These are phyloP conservation scores for Whalleya microplaca DNA, from an alignment of 2,329 filamentous ascomycete genomes.

Conservation along the genomic window DNA sequence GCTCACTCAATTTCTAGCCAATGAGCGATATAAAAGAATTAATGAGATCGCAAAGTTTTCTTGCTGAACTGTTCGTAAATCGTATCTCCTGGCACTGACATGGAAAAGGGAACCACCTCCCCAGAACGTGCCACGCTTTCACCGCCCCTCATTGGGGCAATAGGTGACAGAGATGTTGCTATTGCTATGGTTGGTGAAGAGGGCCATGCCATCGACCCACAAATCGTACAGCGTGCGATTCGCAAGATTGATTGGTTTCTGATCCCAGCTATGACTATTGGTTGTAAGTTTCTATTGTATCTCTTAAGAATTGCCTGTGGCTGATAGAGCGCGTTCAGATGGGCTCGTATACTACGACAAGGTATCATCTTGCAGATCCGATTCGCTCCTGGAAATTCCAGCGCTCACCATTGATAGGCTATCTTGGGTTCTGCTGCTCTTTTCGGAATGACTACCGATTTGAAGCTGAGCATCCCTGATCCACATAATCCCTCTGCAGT, in stretches of 20 bases:
- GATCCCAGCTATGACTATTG: conserved; percentile 68
- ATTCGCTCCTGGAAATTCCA: background rate
- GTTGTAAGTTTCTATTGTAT: conserved; percentile 37
- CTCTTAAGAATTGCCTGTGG: background rate
- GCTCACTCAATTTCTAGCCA: background rate
- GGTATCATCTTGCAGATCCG: conserved; percentile 35
- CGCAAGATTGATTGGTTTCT: conserved; percentile 70
- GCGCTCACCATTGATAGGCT: conserved; percentile 47
- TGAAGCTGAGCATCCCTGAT: conserved; percentile 59
- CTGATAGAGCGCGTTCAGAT: conserved; percentile 41
- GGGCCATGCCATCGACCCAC: conserved; percentile 56
- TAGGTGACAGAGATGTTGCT: conserved; percentile 55
- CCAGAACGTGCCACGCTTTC: conserved; percentile 4
- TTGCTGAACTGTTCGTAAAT: background rate
- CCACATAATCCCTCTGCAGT: conserved; percentile 54
- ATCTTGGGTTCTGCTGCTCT: conserved; percentile 74
- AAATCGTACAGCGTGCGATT: conserved; percentile 58
- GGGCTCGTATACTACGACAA: conserved; percentile 74
- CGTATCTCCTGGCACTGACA: background rate
- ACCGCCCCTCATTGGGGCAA: background rate
- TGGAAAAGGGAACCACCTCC: conserved; percentile 13
- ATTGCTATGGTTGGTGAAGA: conserved; percentile 63
- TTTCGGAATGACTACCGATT: conserved; percentile 76
- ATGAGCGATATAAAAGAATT: background rate
- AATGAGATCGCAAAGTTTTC: background rate